phyloP scores from a whole-genome alignment of 768 basidiomycete genomes.

The Leucocoprinus leucothites region DNA sequence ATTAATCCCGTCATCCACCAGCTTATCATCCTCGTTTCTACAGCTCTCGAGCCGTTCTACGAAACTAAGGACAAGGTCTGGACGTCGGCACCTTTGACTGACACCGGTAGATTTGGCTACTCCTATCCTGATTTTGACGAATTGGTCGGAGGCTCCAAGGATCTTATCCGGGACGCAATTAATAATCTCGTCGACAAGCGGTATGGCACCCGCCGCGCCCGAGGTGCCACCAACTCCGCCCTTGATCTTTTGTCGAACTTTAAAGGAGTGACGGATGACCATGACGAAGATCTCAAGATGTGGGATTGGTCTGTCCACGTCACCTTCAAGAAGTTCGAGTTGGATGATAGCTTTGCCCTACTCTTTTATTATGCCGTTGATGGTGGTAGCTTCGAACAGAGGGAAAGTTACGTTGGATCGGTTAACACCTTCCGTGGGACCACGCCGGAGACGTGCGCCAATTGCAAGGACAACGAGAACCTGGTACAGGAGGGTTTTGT shows the following conservation, averaged over 20 bases:
- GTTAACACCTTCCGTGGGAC: slow-evolving; percentile 36
- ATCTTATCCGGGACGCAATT: slow-evolving; percentile 29
- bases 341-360: slow-evolving; percentile 37
- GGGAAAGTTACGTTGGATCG: slow-evolving; percentile 34
- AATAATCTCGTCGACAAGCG: slow-evolving; percentile 30
- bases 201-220: slow-evolving; percentile 22
- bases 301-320: slow-evolving; percentile 44
- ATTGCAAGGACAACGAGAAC: slow-evolving; percentile 32
- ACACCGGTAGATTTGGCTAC: slow-evolving; percentile 36
- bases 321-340: slow-evolving; percentile 37
- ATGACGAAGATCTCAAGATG: slow-evolving; percentile 4
- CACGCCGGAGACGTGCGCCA: slow-evolving; percentile 31
- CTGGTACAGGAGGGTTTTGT: slow-evolving; percentile 41
- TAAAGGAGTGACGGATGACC: slow-evolving; percentile 3
- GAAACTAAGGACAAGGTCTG: slow-evolving; percentile 34
- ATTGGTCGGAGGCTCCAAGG: slow-evolving; percentile 26
- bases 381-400: slow-evolving; percentile 25
- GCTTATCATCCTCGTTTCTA: too few species aligned
- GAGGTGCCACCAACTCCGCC: not conserved
- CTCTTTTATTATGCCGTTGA: slow-evolving; percentile 39
- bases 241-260: not conserved
- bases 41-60: slow-evolving; percentile 49
- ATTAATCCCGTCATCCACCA: too few species aligned
- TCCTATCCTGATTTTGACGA: slow-evolving; percentile 50
- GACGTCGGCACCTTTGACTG: slow-evolving; percentile 29